A percentile compares a stretch with the other conserved stretches of the same genome.
Evolutionary conservation across 352 stramenopile genomes (phyloP).

Genomic region (Globisporangium cylindrosporum): DNA sequence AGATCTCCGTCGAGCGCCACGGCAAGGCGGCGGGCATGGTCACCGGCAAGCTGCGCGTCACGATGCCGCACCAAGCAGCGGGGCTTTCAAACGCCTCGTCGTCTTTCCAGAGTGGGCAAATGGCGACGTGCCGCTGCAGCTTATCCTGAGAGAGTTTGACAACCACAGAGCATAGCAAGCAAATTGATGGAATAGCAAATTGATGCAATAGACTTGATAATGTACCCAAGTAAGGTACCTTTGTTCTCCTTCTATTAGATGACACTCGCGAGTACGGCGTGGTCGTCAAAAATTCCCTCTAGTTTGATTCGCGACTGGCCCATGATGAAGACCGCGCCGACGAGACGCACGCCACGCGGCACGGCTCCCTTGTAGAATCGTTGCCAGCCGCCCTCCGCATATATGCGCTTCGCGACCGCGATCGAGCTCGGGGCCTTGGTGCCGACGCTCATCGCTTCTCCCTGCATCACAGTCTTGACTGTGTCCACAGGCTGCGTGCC

Average conservation of each 20-base stretch:
- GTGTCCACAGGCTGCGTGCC: conserved; percentile 82
- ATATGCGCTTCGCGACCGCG: conserved; percentile 44
- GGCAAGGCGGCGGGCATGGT: conserved; percentile 54
- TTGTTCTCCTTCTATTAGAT: conserved; percentile 12
- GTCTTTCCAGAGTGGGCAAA: conserved; percentile 21
- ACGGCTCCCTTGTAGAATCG: conserved; percentile 73
- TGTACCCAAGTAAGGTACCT: neutral
- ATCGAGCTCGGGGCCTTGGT: conserved; percentile 37
- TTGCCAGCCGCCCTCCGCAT: conserved; percentile 40
- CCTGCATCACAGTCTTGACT: conserved; percentile 85
- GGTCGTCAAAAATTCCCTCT: conserved; percentile 68
- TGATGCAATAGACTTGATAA: conserved; percentile 10
- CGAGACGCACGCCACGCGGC: conserved; percentile 69
- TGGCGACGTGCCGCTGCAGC: conserved; percentile 52
- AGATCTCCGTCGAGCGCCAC: conserved; percentile 41
- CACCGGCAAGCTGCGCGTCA: conserved; percentile 54
- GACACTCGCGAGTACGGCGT: conserved; percentile 44
- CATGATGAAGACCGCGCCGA: conserved; percentile 83
- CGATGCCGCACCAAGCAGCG: conserved; percentile 49
- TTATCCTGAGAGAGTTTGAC: conserved; percentile 34
- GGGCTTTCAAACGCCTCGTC: conserved; percentile 19
- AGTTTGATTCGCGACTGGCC: conserved; percentile 66
- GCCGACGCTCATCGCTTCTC: conserved; percentile 54
- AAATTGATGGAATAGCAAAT: neutral
- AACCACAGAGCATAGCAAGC: neutral